Percentiles rank a stretch among this genome's conserved stretches.
These are phyloP conservation scores for Linnemannia zychae DNA, from an alignment of 192 early-diverging fungal genomes.

Conservation along the genomic window DNA sequence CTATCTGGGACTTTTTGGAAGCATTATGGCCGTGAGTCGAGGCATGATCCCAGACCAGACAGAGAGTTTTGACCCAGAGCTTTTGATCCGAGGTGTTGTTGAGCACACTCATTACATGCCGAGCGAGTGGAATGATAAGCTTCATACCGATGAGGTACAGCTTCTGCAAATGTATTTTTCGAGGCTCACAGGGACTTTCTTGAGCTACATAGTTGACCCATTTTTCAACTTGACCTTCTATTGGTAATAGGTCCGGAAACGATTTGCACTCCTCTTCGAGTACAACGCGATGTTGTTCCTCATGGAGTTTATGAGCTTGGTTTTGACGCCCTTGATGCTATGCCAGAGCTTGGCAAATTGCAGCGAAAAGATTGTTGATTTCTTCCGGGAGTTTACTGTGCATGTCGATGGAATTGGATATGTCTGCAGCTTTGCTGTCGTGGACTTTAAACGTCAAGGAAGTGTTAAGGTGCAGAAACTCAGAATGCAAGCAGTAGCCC, in stretches of 20 bases:
- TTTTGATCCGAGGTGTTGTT: conserved; percentile 80
- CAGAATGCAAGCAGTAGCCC: neutral
- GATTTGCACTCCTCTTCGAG: conserved; percentile 86
- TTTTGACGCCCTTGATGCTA: conserved; percentile 89
- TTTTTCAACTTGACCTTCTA: neutral
- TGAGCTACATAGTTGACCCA: neutral
- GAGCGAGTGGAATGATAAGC: conserved; percentile 81
- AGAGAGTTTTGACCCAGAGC: conserved; percentile 85
- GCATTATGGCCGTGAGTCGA: conserved; percentile 82
- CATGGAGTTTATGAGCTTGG: conserved; percentile 84
- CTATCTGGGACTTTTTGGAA: conserved; percentile 92
- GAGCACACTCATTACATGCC: conserved; percentile 95
- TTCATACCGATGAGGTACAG: conserved; percentile 85
- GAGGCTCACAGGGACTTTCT: no score
- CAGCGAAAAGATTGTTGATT: conserved; percentile 88
- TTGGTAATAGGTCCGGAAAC: conserved; percentile 72
- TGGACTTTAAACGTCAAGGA: conserved; percentile 93
- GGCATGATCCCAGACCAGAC: conserved; percentile 88
- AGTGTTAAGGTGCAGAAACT: conserved; percentile 73
- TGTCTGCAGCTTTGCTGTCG: conserved; percentile 97
- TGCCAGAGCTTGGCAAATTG: conserved; percentile 81
- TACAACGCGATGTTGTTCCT: conserved; percentile 84
- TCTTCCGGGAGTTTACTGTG: conserved; percentile 95
- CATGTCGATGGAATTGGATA: conserved; percentile 92
- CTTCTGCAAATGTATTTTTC: neutral